Conservation (phyloP, 441 rosid species). For the Populus hybrid region DNA sequence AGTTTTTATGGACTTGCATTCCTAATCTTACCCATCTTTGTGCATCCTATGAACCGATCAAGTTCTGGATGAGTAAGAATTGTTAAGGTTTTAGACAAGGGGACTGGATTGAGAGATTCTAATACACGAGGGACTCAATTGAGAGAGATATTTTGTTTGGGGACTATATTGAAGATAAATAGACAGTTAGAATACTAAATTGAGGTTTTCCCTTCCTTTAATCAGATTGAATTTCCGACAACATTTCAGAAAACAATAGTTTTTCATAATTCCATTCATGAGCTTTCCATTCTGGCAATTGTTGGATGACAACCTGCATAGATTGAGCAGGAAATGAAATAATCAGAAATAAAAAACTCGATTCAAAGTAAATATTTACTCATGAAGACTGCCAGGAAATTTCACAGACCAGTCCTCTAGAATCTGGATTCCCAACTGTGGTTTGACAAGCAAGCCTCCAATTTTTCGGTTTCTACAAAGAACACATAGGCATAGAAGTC, state of each 20-base stretch:
- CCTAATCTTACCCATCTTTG: no score
- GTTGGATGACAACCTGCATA: constrained; percentile 74
- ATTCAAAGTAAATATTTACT: not conserved
- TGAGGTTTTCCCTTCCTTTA: no score
- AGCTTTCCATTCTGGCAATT: constrained; percentile 89
- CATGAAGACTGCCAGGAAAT: not conserved
- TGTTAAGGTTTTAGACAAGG: no score
- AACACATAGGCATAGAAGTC: not conserved
- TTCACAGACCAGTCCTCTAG: constrained; percentile 64
- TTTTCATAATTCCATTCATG: constrained; percentile 76
- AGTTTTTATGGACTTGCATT: no score
- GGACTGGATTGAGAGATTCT: no score
- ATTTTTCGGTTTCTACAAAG: constrained; percentile 67
- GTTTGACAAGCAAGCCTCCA: constrained; percentile 92
- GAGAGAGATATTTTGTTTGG: no score
- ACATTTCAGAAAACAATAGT: constrained; percentile 16
- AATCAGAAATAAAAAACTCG: not conserved
- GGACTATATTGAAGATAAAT: no score
- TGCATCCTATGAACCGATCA: no score
- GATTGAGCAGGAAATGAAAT: not conserved
- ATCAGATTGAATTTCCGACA: not conserved
- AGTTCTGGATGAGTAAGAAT: no score
- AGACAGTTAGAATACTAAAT: no score
- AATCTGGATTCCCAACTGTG: constrained; percentile 69
- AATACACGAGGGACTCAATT: no score